Conservation (phyloP, 306 rosid species). For the Pachyrhizus erosus region DNA sequence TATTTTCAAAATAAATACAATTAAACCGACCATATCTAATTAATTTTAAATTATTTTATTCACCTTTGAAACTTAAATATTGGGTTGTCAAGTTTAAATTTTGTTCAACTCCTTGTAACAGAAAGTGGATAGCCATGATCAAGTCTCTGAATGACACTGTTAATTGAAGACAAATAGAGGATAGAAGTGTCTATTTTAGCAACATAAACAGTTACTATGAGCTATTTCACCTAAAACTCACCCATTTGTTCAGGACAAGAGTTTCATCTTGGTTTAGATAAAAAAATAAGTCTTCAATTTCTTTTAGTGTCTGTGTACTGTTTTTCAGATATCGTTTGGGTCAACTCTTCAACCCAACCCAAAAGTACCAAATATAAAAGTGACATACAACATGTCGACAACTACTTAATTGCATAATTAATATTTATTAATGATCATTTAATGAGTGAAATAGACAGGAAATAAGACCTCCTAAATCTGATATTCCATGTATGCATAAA, state of each 20-base stretch:
- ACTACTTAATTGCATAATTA: conserved; percentile 15
- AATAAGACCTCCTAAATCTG: conserved; percentile 2
- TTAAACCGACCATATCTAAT: too few relatives aligned
- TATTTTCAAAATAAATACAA: too few relatives aligned
- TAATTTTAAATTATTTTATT: neutral
- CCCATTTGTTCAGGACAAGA: neutral
- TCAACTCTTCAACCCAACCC: neutral
- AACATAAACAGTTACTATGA: neutral
- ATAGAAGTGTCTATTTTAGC: conserved; percentile 15
- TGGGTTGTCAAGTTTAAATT: neutral
- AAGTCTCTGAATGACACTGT: neutral
- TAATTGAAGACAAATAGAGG: neutral
- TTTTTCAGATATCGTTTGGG: neutral
- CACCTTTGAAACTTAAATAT: neutral
- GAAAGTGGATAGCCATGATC: neutral
- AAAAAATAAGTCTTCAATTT: conserved; percentile 6
- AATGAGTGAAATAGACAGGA: conserved; percentile 14
- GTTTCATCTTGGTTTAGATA: neutral
- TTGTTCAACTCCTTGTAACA: neutral
- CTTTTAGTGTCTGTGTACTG: neutral
- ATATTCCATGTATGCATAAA: conserved; percentile 17
- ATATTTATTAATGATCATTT: conserved; percentile 15
- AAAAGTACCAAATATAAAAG: neutral
- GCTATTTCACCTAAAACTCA: neutral
- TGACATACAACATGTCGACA: neutral